phyloP scores from a whole-genome alignment of 768 basidiomycete genomes.

The Rhodotorula diobovata region DNA sequence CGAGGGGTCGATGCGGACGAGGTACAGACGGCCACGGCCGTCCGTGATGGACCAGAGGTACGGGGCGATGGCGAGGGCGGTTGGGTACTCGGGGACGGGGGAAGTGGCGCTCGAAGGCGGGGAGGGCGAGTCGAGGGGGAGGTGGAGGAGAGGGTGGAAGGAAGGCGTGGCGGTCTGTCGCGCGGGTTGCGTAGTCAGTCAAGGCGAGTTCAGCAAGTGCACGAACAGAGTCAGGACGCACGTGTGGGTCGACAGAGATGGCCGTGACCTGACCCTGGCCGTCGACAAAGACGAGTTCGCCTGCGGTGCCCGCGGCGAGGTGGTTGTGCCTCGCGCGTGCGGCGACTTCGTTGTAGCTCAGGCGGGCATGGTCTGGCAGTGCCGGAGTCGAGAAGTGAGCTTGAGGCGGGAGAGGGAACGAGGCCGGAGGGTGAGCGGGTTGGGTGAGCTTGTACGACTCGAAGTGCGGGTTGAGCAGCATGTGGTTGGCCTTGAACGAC shows the following conservation, averaged over 20 bases:
- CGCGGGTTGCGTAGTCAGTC: background rate
- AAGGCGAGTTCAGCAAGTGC: background rate
- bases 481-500: constrained; percentile 20
- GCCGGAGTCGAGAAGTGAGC: background rate
- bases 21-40: constrained; percentile 21
- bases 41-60: constrained; percentile 23
- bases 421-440: background rate
- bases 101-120: background rate
- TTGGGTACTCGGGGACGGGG: constrained; percentile 29
- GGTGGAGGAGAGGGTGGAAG: constrained; percentile 19
- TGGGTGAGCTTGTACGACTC: constrained; percentile 40
- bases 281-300: constrained; percentile 33
- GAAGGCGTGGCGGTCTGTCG: constrained; percentile 5
- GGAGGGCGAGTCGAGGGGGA: constrained; percentile 6
- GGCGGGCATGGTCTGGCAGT: constrained; percentile 10
- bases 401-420: background rate
- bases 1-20: constrained; percentile 10
- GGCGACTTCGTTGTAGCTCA: constrained; percentile 34
- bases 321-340: constrained; percentile 38
- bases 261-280: constrained; percentile 21
- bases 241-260: constrained; percentile 11
- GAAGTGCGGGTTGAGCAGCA: constrained; percentile 37
- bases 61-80: constrained; percentile 9
- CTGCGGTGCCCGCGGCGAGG: constrained; percentile 8
- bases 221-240: background rate